Conservation (phyloP, 176 grass and related monocot species). For the Puya raimondii region DNA sequence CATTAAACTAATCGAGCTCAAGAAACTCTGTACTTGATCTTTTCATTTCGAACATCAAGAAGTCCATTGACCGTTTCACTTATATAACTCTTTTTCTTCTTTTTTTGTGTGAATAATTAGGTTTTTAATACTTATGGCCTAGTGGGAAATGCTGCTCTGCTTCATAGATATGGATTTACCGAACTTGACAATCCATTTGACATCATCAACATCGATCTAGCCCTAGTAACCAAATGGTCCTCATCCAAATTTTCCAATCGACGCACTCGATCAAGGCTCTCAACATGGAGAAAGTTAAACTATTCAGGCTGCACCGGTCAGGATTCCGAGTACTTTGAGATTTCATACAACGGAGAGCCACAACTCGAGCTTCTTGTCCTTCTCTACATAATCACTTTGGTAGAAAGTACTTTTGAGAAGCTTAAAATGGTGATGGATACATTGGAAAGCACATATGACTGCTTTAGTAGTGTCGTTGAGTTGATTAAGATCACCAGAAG, state of each 20-base stretch:
- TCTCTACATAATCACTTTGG: conserved; percentile 58
- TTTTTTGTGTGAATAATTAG: conserved; percentile 19
- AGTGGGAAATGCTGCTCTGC: conserved; percentile 88
- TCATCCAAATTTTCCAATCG: conserved; percentile 47
- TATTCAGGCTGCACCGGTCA: conserved; percentile 70
- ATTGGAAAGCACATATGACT: conserved; percentile 34
- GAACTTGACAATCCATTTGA: conserved; percentile 71
- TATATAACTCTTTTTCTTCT: neutral
- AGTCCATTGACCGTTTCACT: neutral
- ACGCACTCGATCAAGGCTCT: conserved; percentile 49
- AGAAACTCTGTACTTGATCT: neutral
- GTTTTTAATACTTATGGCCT: conserved; percentile 89
- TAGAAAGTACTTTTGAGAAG: conserved; percentile 50
- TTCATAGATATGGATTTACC: conserved; percentile 90
- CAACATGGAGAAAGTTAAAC: conserved; percentile 53
- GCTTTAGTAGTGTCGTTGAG: conserved; percentile 16
- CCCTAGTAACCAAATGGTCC: conserved; percentile 56
- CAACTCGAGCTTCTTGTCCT: conserved; percentile 67
- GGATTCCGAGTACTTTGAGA: conserved; percentile 75
- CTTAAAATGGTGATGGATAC: conserved; percentile 28
- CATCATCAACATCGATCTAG: conserved; percentile 78
- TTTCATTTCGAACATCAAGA: neutral
- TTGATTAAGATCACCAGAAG: conserved; percentile 42
- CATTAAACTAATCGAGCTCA: neutral
- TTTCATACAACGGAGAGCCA: conserved; percentile 72